Base-by-base conservation (phyloP, 1,284 basidiomycete genomes). In the Austroboletus niveus region DNA sequence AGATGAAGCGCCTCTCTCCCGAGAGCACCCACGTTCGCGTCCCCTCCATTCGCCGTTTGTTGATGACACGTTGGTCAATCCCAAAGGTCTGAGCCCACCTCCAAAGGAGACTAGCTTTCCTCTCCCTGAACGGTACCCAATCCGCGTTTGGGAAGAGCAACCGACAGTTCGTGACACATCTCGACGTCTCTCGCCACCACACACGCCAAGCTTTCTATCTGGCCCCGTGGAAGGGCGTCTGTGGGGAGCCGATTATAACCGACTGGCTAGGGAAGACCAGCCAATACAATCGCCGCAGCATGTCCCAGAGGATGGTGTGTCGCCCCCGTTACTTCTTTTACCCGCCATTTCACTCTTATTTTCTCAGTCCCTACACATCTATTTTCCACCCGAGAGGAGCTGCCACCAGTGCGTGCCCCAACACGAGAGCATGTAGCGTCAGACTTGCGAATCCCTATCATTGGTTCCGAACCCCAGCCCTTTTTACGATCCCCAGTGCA, bases 141-240 rank as follows among this genome's bases (percentile, higher is more conserved):
- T 62, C 30, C 65, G 65, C 17, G 61, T 67, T 47, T 67, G 65
- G 63, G 62, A 63, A 51, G 63, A 62, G 4, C 53, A 45, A 39
- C 46, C 54, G 2, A 45, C 34, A 24, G 5, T 24, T 34, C 54
- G 49, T 38, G 60, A 50, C 15, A 32, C 44, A 50, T 27, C 50
- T 40, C 56, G 31, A 35, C 63, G 45, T 24, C 32, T 59, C 49
- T 60, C 58, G 7, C 58, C 55, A 15, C 32, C 43, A 39, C 49
- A 30, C 27, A 34, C 44, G n/a, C 20, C 35, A 31, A 15, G 9
- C 49, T 38, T 53, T 29, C 14, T 40, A 8, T 42, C 17, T 35
- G 32, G 14, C 41, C 36, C 35, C 12, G 7, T 20, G 5, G 44
- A 48, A 20, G 14, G 10, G 7, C 34, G 12, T 35, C 10, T 36